These are phyloP conservation scores for Debaryomycetaceae sp. DNA, from an alignment of 1,139 yeast species.

Conservation along the genomic window DNA sequence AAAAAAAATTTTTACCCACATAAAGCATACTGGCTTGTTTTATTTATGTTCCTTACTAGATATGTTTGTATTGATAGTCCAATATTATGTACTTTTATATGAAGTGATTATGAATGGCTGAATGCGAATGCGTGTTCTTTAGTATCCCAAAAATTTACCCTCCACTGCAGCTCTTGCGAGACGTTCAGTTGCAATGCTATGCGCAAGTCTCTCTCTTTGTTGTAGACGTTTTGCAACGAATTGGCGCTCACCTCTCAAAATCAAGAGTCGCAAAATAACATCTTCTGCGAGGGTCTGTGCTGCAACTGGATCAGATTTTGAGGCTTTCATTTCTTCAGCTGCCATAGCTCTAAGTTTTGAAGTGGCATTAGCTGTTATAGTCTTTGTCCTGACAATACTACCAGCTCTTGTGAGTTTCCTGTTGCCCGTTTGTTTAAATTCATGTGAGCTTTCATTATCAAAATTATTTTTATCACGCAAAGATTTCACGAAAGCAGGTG, in stretches of 20 bases:
- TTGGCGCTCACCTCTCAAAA: constrained; percentile 39
- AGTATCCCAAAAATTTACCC: constrained; percentile 22
- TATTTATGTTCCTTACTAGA: background rate
- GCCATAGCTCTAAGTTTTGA: constrained; percentile 56
- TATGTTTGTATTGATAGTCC: background rate
- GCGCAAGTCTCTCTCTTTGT: constrained; percentile 61
- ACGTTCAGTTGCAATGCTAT: constrained; percentile 62
- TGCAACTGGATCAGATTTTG: constrained; percentile 53
- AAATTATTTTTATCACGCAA: constrained; percentile 44
- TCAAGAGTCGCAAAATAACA: constrained; percentile 58
- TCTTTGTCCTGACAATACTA: constrained; percentile 59
- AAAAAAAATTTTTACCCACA: background rate
- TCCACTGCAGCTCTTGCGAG: constrained; percentile 46
- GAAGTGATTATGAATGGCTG: background rate
- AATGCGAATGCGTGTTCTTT: background rate
- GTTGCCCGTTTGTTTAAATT: constrained; percentile 3
- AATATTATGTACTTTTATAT: background rate
- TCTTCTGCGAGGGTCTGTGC: constrained; percentile 63
- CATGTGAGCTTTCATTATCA: constrained; percentile 12
- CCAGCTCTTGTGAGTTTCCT: constrained; percentile 43
- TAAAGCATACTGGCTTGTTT: background rate
- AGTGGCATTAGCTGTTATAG: constrained; percentile 74
- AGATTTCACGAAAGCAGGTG: constrained; percentile 50
- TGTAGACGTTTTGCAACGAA: constrained; percentile 55
- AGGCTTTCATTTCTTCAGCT: constrained; percentile 47